Conservation (phyloP, 2,329 filamentous ascomycete genomes). For the Lasiodiplodia sp. region DNA sequence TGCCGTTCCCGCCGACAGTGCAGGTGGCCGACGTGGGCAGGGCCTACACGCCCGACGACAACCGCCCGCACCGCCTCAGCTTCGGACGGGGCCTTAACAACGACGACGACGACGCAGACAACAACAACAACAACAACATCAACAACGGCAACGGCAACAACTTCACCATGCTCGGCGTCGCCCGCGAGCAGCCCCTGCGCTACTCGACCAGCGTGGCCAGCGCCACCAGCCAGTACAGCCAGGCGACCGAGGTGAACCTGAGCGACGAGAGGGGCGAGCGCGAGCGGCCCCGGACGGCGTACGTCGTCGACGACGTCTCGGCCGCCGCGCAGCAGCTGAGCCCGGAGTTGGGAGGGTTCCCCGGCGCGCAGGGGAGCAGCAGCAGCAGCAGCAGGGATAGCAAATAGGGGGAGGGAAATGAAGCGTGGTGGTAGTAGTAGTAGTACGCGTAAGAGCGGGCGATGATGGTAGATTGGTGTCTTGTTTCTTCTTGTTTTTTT, state of each 20-base stretch:
- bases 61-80: conserved; percentile 8
- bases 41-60: conserved; percentile 21
- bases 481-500: not conserved
- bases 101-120: not conserved
- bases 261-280: not conserved
- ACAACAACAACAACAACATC: not conserved
- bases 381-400: not conserved
- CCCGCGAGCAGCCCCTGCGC: not conserved
- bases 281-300: conserved; percentile 4
- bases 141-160: not conserved
- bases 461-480: not conserved
- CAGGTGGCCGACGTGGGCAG: not conserved
- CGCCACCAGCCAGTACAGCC: conserved; percentile 10
- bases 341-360: not conserved
- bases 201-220: not conserved
- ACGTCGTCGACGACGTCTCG: conserved; percentile 2
- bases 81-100: not conserved
- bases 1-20: not conserved
- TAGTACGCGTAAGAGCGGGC: not conserved
- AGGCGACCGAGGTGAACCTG: conserved; percentile 13
- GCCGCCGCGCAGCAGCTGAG: not conserved
- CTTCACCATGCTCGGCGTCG: not conserved
- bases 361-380: not conserved
- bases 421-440: not conserved
- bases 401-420: not conserved